A percentile compares a stretch with the other conserved stretches of the same genome.
Conservation (phyloP, 23 red algal genomes). For the Rhodosorus marinus region DNA sequence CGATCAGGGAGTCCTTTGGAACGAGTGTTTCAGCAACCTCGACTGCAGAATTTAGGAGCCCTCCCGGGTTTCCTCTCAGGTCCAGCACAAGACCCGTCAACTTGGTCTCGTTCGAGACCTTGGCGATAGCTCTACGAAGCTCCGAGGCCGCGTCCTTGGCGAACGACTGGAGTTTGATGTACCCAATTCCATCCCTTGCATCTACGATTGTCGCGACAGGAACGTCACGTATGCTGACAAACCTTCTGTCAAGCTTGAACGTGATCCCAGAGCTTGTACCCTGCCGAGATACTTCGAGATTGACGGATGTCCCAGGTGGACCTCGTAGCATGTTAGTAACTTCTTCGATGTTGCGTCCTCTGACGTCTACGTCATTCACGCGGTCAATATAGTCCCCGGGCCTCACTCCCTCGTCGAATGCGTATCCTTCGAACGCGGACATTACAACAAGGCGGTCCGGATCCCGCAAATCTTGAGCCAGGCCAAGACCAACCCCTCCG, state of each 20-base stretch:
- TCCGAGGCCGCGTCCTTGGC: conserved; percentile 54
- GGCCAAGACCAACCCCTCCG: conserved; percentile 83
- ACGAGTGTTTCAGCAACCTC: conserved; percentile 74
- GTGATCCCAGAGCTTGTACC: conserved; percentile 8
- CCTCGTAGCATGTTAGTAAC: conserved; percentile 73
- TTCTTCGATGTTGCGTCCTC: conserved; percentile 22
- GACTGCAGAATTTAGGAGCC: conserved; percentile 61
- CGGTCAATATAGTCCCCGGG: conserved; percentile 56
- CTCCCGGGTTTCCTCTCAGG: conserved; percentile 86
- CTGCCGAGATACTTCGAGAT: conserved; percentile 23
- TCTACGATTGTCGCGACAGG: conserved; percentile 47
- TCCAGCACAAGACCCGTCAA: conserved; percentile 69
- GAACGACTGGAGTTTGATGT: conserved; percentile 82
- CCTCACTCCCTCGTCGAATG: conserved; percentile 82
- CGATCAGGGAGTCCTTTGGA: conserved; percentile 54
- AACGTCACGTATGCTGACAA: conserved; percentile 69
- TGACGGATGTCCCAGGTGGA: conserved; percentile 57
- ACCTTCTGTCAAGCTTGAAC: conserved; percentile 35
- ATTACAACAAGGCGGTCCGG: conserved; percentile 33
- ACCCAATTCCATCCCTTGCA: conserved; percentile 31
- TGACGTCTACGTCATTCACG: conserved; percentile 43
- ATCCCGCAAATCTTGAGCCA: conserved; percentile 14
- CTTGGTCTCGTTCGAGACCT: background rate
- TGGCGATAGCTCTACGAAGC: conserved; percentile 22
- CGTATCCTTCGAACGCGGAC: conserved; percentile 90